A percentile compares a stretch with the other conserved stretches of the same genome.
Evolutionary conservation across 2,329 filamentous ascomycete genomes (phyloP).

Genomic region (Fusarium udum): DNA sequence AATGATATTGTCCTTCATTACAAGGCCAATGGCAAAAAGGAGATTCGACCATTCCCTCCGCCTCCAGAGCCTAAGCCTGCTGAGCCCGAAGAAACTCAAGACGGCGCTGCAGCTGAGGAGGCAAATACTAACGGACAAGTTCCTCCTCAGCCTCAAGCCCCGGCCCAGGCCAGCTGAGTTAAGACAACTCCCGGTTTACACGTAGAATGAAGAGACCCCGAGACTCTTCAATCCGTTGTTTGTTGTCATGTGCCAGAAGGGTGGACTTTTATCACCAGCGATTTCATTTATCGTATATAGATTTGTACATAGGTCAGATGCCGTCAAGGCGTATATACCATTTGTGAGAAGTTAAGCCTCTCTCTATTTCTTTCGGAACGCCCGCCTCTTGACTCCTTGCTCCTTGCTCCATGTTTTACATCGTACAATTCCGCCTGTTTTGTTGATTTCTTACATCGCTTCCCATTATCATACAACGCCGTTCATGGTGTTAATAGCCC

Average conservation of each 20-base stretch:
- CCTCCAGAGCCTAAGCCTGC: constrained; percentile 28
- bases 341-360: constrained; percentile 36
- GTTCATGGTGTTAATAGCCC: constrained; percentile 77
- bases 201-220: neutral
- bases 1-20: constrained; percentile 92
- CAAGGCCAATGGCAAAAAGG: constrained; percentile 87
- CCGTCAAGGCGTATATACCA: constrained; percentile 37
- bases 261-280: constrained; percentile 20
- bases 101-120: constrained; percentile 26
- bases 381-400: constrained; percentile 21
- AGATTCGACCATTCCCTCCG: constrained; percentile 54
- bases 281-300: constrained; percentile 36
- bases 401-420: constrained; percentile 26
- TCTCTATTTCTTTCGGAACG: constrained; percentile 6
- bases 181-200: neutral
- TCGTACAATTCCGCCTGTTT: constrained; percentile 28
- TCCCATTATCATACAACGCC: constrained; percentile 12
- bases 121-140: constrained; percentile 21
- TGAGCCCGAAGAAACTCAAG: constrained; percentile 36
- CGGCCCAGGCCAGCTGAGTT: constrained; percentile 17
- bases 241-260: constrained; percentile 20
- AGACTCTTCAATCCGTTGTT: neutral
- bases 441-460: neutral
- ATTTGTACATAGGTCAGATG: constrained; percentile 39
- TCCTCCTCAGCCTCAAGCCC: constrained; percentile 12